A percentile compares a stretch with the other conserved stretches of the same genome.
These are phyloP conservation scores for Colletotrichum sp. DNA, from an alignment of 2,329 filamentous ascomycete species.

Conservation along the genomic window DNA sequence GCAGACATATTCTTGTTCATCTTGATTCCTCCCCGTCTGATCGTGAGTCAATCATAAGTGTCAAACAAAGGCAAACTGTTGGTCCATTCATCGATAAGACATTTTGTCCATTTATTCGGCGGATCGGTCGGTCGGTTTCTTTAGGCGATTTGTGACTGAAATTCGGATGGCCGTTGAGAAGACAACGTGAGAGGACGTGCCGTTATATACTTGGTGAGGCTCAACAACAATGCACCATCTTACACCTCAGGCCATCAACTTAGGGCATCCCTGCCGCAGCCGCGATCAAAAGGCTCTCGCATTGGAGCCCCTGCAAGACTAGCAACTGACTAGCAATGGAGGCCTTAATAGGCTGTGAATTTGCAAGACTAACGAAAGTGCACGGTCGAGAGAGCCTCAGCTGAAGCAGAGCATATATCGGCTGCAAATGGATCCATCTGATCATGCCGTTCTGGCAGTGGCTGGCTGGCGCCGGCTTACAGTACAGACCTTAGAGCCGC, in stretches of 20 bases:
- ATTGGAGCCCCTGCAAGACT: background rate
- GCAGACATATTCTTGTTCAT: background rate
- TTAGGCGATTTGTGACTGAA: no score
- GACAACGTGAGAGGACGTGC: background rate
- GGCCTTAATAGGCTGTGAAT: background rate
- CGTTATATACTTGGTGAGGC: background rate
- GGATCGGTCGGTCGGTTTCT: background rate
- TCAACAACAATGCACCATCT: background rate
- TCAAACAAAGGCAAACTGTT: background rate
- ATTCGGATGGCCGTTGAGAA: background rate
- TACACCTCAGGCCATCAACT: background rate
- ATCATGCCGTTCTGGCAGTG: background rate
- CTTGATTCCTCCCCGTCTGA: background rate
- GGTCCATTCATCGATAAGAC: background rate
- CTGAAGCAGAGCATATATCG: background rate
- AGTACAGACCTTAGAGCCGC: background rate
- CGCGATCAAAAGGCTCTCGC: background rate
- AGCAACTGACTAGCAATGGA: background rate
- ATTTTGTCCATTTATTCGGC: background rate
- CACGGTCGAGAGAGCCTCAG: background rate
- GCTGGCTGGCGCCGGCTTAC: background rate
- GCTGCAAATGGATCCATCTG: background rate
- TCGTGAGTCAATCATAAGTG: accelerated
- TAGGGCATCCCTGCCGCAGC: background rate
- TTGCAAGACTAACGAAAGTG: background rate